phyloP scores from a whole-genome alignment of 805 yeast species.

The Jamesozyma rosinii region DNA sequence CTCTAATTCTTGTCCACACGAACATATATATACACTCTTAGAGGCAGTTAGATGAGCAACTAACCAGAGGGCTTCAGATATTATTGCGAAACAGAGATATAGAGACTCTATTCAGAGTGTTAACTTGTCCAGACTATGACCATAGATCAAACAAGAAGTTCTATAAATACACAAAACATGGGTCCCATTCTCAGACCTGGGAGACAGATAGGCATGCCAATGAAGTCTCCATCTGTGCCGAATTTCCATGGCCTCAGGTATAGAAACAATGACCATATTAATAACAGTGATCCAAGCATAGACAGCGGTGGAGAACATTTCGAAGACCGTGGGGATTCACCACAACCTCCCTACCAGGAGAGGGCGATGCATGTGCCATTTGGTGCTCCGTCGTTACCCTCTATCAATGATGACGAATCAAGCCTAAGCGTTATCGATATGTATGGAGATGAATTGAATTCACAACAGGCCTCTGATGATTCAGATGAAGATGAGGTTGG shows the following conservation, averaged over 20 bases:
- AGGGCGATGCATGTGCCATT: background rate
- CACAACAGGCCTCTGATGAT: background rate
- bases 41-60: too few relatives aligned
- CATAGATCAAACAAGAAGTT: background rate
- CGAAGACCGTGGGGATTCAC: background rate
- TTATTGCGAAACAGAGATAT: background rate
- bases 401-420: conserved; percentile 15
- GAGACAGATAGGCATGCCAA: background rate
- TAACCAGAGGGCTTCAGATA: too few relatives aligned
- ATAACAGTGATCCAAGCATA: background rate
- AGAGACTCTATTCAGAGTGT: background rate
- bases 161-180: background rate
- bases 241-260: conserved; percentile 10
- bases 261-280: background rate
- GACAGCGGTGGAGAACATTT: background rate
- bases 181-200: background rate
- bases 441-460: conserved; percentile 27
- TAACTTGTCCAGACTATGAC: background rate
- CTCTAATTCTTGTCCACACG: too few relatives aligned
- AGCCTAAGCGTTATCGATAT: conserved; percentile 32
- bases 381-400: background rate
- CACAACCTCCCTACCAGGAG: background rate
- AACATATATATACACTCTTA: too few relatives aligned
- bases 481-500: background rate
- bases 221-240: conserved; percentile 19